A percentile compares a stretch with the other conserved stretches of the same genome.
Evolutionary conservation across 169 alveolate genomes (phyloP).

Genomic region (Plasmodium gonderi): DNA sequence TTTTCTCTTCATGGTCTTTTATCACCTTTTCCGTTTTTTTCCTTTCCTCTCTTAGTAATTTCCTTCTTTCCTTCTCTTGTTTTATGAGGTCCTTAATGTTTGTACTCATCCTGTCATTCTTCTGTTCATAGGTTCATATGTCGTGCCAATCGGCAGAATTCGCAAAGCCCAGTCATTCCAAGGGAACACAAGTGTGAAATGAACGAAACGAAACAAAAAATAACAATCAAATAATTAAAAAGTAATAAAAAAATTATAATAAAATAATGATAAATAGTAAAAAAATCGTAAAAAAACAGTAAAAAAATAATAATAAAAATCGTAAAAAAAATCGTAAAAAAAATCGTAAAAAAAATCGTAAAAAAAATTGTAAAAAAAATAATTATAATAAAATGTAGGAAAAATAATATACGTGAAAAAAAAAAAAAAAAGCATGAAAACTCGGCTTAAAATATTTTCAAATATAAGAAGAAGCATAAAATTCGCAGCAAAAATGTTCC

Average conservation of each 20-base stretch:
- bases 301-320: neutral
- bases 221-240: no score
- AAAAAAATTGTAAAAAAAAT: neutral
- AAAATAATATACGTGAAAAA: neutral
- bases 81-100: conserved; percentile 49
- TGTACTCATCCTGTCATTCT: conserved; percentile 6
- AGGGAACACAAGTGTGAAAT: neutral
- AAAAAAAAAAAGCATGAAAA: neutral
- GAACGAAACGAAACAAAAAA: no score
- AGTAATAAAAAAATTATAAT: neutral
- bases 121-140: neutral
- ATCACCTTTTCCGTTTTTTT: conserved; percentile 8
- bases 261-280: neutral
- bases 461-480: neutral
- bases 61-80: conserved; percentile 59
- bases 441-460: neutral
- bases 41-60: conserved; percentile 39
- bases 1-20: neutral
- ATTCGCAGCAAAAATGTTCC: neutral
- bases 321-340: neutral
- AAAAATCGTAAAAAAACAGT: neutral
- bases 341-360: no score
- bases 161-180: neutral
- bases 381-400: neutral
- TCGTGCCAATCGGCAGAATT: neutral